Conservation (phyloP, 768 basidiomycete genomes). For the Trametes villosa region DNA sequence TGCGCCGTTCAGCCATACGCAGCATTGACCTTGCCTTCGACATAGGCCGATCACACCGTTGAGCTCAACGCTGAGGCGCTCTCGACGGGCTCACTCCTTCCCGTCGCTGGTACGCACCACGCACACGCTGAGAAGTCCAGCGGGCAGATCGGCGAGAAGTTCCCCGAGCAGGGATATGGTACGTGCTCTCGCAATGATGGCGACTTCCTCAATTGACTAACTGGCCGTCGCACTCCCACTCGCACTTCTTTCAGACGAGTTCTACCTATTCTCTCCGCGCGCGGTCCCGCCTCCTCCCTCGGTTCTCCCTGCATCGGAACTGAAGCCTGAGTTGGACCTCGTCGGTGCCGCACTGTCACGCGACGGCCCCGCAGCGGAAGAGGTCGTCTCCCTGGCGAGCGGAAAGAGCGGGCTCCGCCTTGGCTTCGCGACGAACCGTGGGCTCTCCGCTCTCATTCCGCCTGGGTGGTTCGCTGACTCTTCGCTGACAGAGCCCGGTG, state of each 20-base stretch:
- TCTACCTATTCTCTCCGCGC: conserved; percentile 53
- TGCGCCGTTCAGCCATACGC: too few species aligned
- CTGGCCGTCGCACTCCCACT: not conserved
- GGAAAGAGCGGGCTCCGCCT: conserved; percentile 62
- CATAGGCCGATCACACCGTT: conserved; percentile 57
- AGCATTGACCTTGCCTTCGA: not conserved
- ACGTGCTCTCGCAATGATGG: conserved; percentile 17
- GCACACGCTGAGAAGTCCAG: conserved; percentile 32
- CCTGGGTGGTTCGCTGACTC: not conserved
- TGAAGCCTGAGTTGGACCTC: conserved; percentile 51
- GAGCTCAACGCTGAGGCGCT: conserved; percentile 55
- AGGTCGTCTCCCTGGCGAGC: conserved; percentile 56
- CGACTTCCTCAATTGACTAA: not conserved
- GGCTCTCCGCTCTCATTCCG: conserved; percentile 31
- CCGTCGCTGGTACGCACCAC: conserved; percentile 53
- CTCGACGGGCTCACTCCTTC: conserved; percentile 55
- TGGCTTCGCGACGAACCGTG: conserved; percentile 72
- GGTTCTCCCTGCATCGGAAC: conserved; percentile 48
- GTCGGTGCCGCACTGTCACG: conserved; percentile 47
- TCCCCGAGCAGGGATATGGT: conserved; percentile 70
- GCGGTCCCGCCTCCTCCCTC: conserved; percentile 46
- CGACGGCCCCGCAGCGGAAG: conserved; percentile 44
- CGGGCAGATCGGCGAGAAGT: conserved; percentile 53
- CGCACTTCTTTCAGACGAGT: conserved; percentile 53
- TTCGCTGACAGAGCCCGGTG: conserved; percentile 59